These are phyloP conservation scores for Zasmidium angulare DNA, from an alignment of 2,329 filamentous ascomycete genomes.

Conservation along the genomic window DNA sequence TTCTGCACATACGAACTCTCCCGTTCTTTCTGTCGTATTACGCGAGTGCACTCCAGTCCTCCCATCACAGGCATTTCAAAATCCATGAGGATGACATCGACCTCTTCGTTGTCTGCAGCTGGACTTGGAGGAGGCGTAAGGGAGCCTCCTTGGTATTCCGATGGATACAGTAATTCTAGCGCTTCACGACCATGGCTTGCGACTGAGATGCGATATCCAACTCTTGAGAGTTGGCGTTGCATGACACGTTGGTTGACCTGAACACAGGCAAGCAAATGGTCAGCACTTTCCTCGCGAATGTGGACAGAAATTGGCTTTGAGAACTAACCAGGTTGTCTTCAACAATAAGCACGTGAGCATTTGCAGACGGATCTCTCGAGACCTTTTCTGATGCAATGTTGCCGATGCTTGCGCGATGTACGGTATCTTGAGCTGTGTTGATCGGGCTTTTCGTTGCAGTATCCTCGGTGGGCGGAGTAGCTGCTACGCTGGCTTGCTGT, in stretches of 20 bases:
- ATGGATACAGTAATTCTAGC: constrained; percentile 26
- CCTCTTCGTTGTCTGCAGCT: not conserved
- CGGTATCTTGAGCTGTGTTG: too few relatives aligned
- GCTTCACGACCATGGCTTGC: constrained; percentile 33
- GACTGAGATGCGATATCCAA: constrained; percentile 24
- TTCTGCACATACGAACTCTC: too few relatives aligned
- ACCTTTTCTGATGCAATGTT: too few relatives aligned
- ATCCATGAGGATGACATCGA: constrained; percentile 32
- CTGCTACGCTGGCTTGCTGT: too few relatives aligned
- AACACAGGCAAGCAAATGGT: not conserved
- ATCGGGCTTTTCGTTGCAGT: too few relatives aligned
- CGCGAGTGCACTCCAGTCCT: constrained; percentile 28
- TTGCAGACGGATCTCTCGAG: too few relatives aligned
- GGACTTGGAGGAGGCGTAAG: not conserved
- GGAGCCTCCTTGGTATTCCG: not conserved
- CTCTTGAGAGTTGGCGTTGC: constrained; percentile 20
- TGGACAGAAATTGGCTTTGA: too few relatives aligned
- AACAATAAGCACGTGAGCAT: too few relatives aligned
- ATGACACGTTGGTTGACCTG: constrained; percentile 32
- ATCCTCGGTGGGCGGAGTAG: too few relatives aligned
- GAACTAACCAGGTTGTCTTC: too few relatives aligned
- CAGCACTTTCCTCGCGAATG: too few relatives aligned
- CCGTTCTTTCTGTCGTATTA: constrained; percentile 22
- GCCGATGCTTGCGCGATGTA: too few relatives aligned
- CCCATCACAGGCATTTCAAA: constrained; percentile 35